Base-by-base conservation (phyloP, 2,329 filamentous ascomycete genomes). In the Diatrype stigma region DNA sequence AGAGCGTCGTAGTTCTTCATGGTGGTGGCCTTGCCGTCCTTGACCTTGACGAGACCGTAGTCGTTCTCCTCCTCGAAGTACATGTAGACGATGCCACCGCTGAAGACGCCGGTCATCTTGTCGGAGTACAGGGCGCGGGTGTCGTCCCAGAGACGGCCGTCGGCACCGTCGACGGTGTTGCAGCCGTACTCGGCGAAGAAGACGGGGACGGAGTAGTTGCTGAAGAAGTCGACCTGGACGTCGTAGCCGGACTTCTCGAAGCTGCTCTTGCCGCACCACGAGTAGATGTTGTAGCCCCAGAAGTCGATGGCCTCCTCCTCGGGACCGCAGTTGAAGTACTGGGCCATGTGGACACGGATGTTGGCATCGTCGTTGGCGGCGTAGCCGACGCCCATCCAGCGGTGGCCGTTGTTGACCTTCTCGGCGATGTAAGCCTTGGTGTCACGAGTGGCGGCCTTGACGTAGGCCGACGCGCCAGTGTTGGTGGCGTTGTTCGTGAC, bases 221-320 rank as follows among this genome's bases (percentile, higher is more conserved):
- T 70, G 71, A 90, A 91, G 67, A 90, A 86, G 62, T 84, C 69
- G 57, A 86, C 88, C 63, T 87, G 81, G 17, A 80, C 78, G 58
- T 86, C 78, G 70, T 85, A 92, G 49, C 86, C 86, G 19, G 88
- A 90, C 56, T 77, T 59, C 16, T 72, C 71, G 73, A 79, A 90
- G 56, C 77, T 82, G 56, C 86, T 89, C 56, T 64, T 59, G 63
- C 87, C 88, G 65, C 88, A 92, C 88, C 88, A 92, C 40, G 88
- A 90, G 76, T 92, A 92, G 73, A 91, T 90, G 76, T 92, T 92
- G 81, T 91, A 91, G 47, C 88, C 88, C 83, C 86, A 92, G 75
- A 90, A 90, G 68, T 92, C 88, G 59, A 91, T 89, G 45, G 82
- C 72, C 76, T 56, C 74, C 0, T 72, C 71, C 11, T 72, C 60